Evolutionary conservation across 129 eudicot species (phyloP).

Genomic region (Escallonia rubra): DNA sequence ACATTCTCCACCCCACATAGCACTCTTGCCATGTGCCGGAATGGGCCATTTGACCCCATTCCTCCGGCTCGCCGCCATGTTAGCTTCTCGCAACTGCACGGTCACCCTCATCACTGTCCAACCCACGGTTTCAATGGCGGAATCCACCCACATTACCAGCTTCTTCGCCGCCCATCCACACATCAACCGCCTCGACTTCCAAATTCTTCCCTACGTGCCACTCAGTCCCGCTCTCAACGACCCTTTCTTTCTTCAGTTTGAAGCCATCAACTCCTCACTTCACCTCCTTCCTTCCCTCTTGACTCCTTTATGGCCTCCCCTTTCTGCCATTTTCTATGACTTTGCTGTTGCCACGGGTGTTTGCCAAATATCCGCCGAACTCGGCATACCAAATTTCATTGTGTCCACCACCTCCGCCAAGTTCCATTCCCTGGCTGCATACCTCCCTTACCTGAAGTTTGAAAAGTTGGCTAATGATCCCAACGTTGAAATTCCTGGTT

Average conservation of each 20-base stretch:
- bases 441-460: conserved; percentile 7
- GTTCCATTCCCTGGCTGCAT: conserved; percentile 32
- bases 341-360: conserved; percentile 17
- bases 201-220: conserved; percentile 29
- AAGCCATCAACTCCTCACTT: conserved; percentile 31
- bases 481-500: conserved; percentile 24
- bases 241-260: conserved; percentile 43
- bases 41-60: conserved; percentile 62
- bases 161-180: conserved; percentile 39
- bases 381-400: conserved; percentile 21
- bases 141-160: conserved; percentile 27
- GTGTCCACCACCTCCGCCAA: conserved; percentile 43
- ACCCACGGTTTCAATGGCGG: conserved; percentile 46
- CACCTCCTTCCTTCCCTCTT: conserved; percentile 39
- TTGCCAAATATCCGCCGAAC: conserved; percentile 22
- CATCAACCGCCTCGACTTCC: conserved; percentile 30
- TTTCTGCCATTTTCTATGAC: conserved; percentile 45
- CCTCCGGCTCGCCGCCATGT: conserved; percentile 49
- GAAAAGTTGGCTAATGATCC: background rate
- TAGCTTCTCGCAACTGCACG: conserved; percentile 24
- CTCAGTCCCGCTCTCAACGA: conserved; percentile 21
- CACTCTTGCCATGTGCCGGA: conserved; percentile 45
- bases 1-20: conserved; percentile 35
- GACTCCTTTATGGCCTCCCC: conserved; percentile 40
- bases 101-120: conserved; percentile 38